Base-by-base conservation (phyloP, 1,284 basidiomycete species). In the Mycosarcoma mackinlayi region DNA sequence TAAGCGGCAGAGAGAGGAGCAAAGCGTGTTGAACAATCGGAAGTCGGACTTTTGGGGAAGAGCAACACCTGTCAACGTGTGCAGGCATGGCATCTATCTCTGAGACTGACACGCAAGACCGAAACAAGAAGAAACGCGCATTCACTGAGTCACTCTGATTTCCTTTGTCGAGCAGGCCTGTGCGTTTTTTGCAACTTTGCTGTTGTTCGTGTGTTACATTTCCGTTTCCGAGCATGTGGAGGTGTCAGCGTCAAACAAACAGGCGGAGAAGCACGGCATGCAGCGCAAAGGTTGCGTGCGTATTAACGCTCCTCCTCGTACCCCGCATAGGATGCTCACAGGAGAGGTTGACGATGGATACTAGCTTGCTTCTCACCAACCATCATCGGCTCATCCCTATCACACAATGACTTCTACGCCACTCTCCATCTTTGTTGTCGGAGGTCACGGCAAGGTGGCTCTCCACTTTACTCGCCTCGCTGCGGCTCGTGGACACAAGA, bases 361-460 rank as follows among this genome's bases (percentile, higher is more conserved):
- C 35, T 5, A 9, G 30, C 19, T 9, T 39, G 27, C 34, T 14
- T 30, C 24, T 14, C 31, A 27, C 27, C 35, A 14, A 30, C 10
- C 28, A 55, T n/a, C 16, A 37, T 18, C 34, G n/a, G 1, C n/a
- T 8, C 19, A 34, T 9, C 50, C 35, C 4, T 39, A 40, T 13
- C 37, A 39, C 38, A 59, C 16, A 19, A 69, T 69, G 60, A 27
- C 55, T 7, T 39, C 48, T 41, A 47, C 48, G 11, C 42, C 63
- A 16, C 56, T 71, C 9, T 67, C 59, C 19, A 70, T 77, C 63
- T 77, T 77, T 23, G 39, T 77, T 48, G 42, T 77, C 19, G 73
- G 73, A 19, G 75, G 75, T 21, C 70, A 77, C 39, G 76, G 76
- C 45, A 67, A 62, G 44, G 76, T 78, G n/a, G 74, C 74, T 0